phyloP scores from a whole-genome alignment of 148 eudicot genomes.

The Persicaria tinctoria region DNA sequence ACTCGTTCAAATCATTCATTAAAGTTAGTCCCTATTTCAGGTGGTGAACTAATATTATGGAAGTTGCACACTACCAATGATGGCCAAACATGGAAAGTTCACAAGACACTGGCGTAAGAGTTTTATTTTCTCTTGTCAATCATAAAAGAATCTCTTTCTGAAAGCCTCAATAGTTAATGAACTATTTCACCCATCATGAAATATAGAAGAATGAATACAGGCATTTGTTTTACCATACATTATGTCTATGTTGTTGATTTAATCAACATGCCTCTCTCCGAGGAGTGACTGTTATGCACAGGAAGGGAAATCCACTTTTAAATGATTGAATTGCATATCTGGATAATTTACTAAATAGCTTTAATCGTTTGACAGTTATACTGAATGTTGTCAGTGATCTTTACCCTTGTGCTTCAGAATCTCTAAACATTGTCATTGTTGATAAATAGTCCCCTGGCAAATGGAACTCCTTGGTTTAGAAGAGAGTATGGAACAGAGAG shows the following conservation, averaged over 20 bases:
- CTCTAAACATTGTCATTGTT: neutral
- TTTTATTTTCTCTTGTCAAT: neutral
- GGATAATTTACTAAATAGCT: neutral
- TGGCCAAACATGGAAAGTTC: constrained; percentile 80
- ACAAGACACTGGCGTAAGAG: constrained; percentile 79
- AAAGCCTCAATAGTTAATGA: neutral
- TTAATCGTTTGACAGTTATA: neutral
- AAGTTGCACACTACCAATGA: constrained; percentile 56
- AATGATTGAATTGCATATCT: neutral
- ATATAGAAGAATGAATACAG: neutral
- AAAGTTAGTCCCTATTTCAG: constrained; percentile 29
- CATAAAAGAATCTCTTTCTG: neutral
- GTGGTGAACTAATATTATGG: constrained; percentile 91
- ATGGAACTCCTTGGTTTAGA: neutral
- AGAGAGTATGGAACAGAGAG: neutral
- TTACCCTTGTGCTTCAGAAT: neutral
- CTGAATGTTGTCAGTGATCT: neutral
- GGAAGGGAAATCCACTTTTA: neutral
- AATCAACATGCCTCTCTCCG: neutral
- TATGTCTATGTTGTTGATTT: neutral
- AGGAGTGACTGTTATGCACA: neutral
- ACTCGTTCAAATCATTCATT: constrained; percentile 10
- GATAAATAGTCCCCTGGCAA: neutral
- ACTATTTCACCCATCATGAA: neutral
- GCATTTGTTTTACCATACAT: neutral